Evolutionary conservation across 1,139 yeast species (phyloP).

Genomic region (Zygoascus hellenicus): DNA sequence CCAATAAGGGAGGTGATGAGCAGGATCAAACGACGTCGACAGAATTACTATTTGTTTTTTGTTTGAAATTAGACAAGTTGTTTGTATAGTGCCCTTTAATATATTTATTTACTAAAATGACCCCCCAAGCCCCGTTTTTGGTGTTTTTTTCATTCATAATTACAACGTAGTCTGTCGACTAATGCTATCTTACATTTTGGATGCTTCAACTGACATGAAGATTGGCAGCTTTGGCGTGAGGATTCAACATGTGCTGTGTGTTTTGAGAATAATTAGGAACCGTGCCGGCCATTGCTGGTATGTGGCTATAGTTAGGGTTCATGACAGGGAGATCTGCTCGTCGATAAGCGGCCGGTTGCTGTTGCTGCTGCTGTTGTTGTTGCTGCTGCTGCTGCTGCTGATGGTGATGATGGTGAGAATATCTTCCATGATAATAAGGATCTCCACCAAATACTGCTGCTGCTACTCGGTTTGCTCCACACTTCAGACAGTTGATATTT

Average conservation of each 20-base stretch:
- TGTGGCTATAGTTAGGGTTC: too few relatives aligned
- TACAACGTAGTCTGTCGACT: not conserved
- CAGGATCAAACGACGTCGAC: too few relatives aligned
- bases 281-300: too few relatives aligned
- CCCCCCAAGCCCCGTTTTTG: not conserved
- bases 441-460: slow-evolving; percentile 31
- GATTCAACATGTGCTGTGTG: too few relatives aligned
- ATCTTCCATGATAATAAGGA: slow-evolving; percentile 6
- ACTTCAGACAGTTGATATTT: slow-evolving; percentile 76
- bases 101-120: not conserved
- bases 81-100: not conserved
- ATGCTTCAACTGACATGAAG: slow-evolving; percentile 2
- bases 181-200: slow-evolving; percentile 4
- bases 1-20: too few relatives aligned
- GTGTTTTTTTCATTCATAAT: too few relatives aligned
- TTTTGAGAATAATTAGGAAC: too few relatives aligned
- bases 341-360: not conserved
- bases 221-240: not conserved
- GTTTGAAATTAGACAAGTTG: too few relatives aligned
- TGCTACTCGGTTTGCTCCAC: slow-evolving; percentile 71
- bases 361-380: not conserved
- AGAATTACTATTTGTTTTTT: too few relatives aligned
- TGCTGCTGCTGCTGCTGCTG: not conserved
- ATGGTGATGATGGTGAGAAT: not conserved
- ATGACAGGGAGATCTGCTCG: not conserved